These are phyloP conservation scores for Prosopis cineraria DNA, from an alignment of 306 rosid genomes.

Conservation along the genomic window DNA sequence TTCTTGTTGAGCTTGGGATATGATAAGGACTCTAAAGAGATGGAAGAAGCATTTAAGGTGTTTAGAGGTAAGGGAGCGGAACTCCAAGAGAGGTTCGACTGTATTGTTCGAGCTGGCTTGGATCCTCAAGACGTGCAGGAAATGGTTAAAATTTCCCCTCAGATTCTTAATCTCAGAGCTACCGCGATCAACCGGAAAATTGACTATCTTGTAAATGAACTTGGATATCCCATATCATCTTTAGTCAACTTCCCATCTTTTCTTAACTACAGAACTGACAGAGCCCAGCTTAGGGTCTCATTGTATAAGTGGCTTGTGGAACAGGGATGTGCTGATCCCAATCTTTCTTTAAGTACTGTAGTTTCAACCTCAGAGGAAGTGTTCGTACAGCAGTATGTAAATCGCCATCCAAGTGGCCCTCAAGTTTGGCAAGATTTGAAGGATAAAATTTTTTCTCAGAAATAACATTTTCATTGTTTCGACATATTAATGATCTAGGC, in stretches of 20 bases:
- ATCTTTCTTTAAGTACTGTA: conserved; percentile 66
- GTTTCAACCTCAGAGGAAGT: conserved; percentile 51
- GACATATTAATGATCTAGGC: background rate
- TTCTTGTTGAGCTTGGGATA: conserved; percentile 69
- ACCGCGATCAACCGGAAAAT: conserved; percentile 23
- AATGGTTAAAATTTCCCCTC: conserved; percentile 62
- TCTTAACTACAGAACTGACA: conserved; percentile 49
- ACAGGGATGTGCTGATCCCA: conserved; percentile 43
- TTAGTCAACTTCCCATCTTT: conserved; percentile 58
- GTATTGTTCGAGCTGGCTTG: conserved; percentile 71
- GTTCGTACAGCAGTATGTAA: conserved; percentile 50
- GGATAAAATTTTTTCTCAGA: conserved; percentile 38
- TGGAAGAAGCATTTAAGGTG: conserved; percentile 47
- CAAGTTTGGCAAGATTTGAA: conserved; percentile 67
- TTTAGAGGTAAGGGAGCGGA: conserved; percentile 77
- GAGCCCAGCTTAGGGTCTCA: conserved; percentile 63
- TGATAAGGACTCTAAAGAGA: conserved; percentile 47
- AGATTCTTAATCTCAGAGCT: conserved; percentile 65
- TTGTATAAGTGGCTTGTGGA: conserved; percentile 77
- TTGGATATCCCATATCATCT: background rate
- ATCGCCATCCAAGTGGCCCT: conserved; percentile 68
- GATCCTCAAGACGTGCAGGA: conserved; percentile 47
- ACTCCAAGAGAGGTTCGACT: conserved; percentile 80
- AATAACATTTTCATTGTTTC: background rate
- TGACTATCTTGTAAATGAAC: background rate